A percentile compares a stretch with the other conserved stretches of the same genome.
Conservation (phyloP, 768 basidiomycete genomes). For the Serendipita sp. region DNA sequence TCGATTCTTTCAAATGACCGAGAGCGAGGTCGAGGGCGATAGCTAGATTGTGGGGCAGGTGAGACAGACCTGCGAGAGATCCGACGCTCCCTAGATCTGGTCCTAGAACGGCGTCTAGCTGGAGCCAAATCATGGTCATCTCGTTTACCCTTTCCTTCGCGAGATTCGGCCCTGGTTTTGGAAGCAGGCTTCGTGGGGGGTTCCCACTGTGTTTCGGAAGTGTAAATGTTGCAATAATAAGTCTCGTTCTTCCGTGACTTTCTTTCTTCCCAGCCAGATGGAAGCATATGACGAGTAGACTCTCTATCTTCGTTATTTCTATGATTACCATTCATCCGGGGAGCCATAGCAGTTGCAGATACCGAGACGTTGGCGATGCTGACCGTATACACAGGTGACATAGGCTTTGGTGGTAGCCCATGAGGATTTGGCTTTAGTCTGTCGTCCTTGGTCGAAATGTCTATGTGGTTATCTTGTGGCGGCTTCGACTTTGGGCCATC, state of each 20-base stretch:
- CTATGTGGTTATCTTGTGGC: neutral
- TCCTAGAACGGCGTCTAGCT: neutral
- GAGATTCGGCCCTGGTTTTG: neutral
- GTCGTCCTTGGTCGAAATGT: neutral
- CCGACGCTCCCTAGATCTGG: conserved; percentile 1
- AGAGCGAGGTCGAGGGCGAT: neutral
- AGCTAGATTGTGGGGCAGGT: neutral
- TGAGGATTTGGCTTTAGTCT: neutral
- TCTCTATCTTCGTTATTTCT: neutral
- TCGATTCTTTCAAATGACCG: neutral
- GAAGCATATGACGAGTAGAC: neutral
- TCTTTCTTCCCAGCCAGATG: neutral
- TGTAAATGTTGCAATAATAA: neutral
- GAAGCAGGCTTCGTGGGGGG: neutral
- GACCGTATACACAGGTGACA: neutral
- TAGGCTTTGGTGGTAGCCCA: neutral
- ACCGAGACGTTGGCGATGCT: neutral
- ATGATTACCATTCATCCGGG: neutral
- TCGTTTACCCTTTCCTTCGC: neutral
- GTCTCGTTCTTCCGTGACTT: neutral
- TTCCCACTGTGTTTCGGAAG: neutral
- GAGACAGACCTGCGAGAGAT: neutral
- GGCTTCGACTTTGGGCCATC: neutral
- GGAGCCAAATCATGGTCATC: neutral
- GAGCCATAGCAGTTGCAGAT: neutral